These are phyloP conservation scores for Immersiella caudata DNA, from an alignment of 495 filamentous ascomycete genomes.

Conservation along the genomic window DNA sequence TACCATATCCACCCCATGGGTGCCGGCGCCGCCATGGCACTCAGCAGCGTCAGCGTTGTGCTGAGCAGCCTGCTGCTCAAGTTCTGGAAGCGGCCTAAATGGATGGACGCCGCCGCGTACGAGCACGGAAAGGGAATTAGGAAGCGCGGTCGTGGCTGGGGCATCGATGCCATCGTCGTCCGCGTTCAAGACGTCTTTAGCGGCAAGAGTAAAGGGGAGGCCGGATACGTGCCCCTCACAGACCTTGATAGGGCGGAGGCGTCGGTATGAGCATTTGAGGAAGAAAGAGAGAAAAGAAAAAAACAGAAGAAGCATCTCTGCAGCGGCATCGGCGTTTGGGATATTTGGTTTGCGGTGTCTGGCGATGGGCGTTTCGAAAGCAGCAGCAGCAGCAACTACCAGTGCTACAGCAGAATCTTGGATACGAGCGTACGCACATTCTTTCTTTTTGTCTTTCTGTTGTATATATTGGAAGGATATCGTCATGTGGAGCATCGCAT, in stretches of 20 bases:
- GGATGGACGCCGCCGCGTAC: constrained; percentile 78
- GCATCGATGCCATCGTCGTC: constrained; percentile 43
- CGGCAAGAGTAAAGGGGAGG: constrained; percentile 46
- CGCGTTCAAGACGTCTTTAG: constrained; percentile 42
- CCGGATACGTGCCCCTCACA: constrained; percentile 61
- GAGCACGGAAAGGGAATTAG: constrained; percentile 46
- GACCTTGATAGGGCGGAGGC: constrained; percentile 43
- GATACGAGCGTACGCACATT: neutral
- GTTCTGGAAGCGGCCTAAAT: constrained; percentile 81
- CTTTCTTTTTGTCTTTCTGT: constrained; percentile 4
- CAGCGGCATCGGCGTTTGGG: neutral
- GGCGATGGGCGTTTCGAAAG: neutral
- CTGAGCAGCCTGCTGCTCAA: constrained; percentile 80
- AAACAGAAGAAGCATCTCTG: neutral
- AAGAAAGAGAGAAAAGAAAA: neutral
- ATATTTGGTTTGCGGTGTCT: neutral
- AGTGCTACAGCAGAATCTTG: neutral
- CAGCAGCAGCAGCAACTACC: constrained; percentile 1
- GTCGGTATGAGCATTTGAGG: constrained; percentile 14
- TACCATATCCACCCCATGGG: constrained; percentile 91
- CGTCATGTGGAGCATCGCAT: neutral
- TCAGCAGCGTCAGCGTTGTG: constrained; percentile 87
- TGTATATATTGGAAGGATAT: neutral
- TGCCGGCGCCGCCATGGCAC: constrained; percentile 92
- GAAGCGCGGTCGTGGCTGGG: constrained; percentile 51